These are phyloP conservation scores for Phyllachora maydis DNA, from an alignment of 2,329 filamentous ascomycete genomes.

Conservation along the genomic window DNA sequence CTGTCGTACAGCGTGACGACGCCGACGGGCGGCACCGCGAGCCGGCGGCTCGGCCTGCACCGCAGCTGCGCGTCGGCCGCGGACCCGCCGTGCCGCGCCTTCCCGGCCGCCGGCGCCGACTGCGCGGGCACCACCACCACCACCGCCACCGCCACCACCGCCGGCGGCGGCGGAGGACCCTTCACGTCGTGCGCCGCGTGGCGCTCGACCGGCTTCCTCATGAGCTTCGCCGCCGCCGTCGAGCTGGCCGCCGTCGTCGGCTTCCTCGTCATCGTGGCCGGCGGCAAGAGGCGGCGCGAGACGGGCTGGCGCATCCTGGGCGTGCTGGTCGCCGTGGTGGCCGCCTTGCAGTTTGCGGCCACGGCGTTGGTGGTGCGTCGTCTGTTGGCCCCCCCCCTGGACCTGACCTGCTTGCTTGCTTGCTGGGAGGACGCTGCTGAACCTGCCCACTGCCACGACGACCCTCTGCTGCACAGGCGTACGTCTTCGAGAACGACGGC, in stretches of 20 bases:
- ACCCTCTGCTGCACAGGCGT: conserved; percentile 33
- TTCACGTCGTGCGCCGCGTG: conserved; percentile 93
- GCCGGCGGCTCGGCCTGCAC: conserved; percentile 58
- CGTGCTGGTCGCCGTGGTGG: conserved; percentile 42
- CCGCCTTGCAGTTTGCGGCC: conserved; percentile 48
- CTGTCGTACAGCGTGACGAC: conserved; percentile 38
- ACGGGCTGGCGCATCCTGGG: conserved; percentile 63
- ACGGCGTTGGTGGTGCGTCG: conserved; percentile 65
- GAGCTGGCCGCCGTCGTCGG: conserved; percentile 65
- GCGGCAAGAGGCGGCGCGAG: conserved; percentile 63
- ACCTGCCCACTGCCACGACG: conserved; percentile 1
- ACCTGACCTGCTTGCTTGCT: too few relatives aligned
- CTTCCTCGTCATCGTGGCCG: conserved; percentile 56
- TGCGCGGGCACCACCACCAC: conserved; percentile 47
- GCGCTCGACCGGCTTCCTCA: conserved; percentile 72
- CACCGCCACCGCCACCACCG: too few relatives aligned
- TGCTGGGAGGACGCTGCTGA: too few relatives aligned
- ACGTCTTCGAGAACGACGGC: conserved; percentile 64
- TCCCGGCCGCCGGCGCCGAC: conserved; percentile 46
- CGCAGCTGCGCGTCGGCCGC: conserved; percentile 55
- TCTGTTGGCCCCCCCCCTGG: background rate
- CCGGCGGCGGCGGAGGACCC: too few relatives aligned
- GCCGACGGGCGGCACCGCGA: conserved; percentile 21
- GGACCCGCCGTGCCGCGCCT: conserved; percentile 38
- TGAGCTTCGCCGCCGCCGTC: conserved; percentile 65